A percentile compares a stretch with the other conserved stretches of the same genome.
Conservation (phyloP, 495 filamentous ascomycete species). For the Podospora conica region DNA sequence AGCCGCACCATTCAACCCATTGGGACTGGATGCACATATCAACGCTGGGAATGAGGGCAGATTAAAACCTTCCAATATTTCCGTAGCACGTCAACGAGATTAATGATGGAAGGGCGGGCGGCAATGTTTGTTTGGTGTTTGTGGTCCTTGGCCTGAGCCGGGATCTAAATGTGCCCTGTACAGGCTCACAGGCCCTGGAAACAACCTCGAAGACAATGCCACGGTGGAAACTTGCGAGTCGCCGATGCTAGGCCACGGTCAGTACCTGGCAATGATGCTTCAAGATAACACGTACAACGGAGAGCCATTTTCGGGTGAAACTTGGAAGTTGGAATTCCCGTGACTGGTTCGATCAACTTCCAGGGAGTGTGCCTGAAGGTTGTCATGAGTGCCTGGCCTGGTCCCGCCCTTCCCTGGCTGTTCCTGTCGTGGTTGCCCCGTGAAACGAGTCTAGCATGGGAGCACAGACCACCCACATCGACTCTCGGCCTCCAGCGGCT, state of each 20-base stretch:
- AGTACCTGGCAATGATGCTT: neutral
- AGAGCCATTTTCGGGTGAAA: neutral
- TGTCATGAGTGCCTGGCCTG: too few relatives aligned
- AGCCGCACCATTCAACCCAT: neutral
- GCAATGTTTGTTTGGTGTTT: neutral
- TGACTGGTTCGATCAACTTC: neutral
- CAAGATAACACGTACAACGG: neutral
- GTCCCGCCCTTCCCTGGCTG: too few relatives aligned
- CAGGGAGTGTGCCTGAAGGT: neutral
- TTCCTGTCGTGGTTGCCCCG: conserved; percentile 30
- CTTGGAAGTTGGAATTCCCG: neutral
- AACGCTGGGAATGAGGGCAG: neutral
- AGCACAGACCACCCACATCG: conserved; percentile 19
- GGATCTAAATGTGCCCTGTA: too few relatives aligned
- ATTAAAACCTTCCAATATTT: neutral
- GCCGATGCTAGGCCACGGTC: too few relatives aligned
- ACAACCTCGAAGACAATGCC: too few relatives aligned
- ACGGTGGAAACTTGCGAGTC: too few relatives aligned
- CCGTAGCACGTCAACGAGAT: neutral
- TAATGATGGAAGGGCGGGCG: neutral
- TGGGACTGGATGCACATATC: neutral
- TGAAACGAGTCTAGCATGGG: conserved; percentile 19
- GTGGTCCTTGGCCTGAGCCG: too few relatives aligned
- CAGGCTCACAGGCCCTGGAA: neutral
- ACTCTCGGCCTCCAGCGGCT: conserved; percentile 9